Base-by-base conservation (phyloP, 148 eudicot genomes). In the Talinum fruticosum region DNA sequence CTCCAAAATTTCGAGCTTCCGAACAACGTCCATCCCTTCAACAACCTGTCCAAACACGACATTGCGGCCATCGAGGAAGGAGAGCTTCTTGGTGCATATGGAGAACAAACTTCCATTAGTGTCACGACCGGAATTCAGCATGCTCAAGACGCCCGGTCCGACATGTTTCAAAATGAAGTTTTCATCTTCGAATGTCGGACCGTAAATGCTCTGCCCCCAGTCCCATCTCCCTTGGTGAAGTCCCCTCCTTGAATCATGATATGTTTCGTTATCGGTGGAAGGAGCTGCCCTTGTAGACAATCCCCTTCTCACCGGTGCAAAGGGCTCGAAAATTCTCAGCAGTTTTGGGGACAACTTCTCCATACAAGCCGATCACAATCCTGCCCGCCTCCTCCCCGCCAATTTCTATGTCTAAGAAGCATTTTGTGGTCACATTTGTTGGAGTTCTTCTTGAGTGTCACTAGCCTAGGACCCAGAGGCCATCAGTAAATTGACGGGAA, bases 101-200 rank as follows among this genome's bases (percentile, higher is more conserved):
- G 88, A 90, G 69, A 90, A 90, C 87, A 88, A 91, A 2, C 90
- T 87, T 21, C 90, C 93, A 32, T 90, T 90, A 1, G 91, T 90
- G 12, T 79, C 75, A 0, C 85, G 87, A 0, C 93, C 93, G 0
- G 91, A 82, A 18, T 90, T 88, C 0, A 91, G 90, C 94, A 90
- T 88, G 37, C 90, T 87, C 21, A 90, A 79, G 1, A 88, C 64
- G 1, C 90, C 91, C 0, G 93, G 87, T 0, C 65, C 65, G 10
- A 59, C 65, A 6, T 59, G 65, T 26, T 59, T 59, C 65, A 59
- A 66, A 30, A 0, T 41, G 1, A 67, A 67, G 44, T 15, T 67
- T 12, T 67, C 71, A 67, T 67, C 71, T 18, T 67, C 2, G 19
- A 67, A 67, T 5, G 26, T 15, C 24, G 44, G 19, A 34, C 71